phyloP scores from a whole-genome alignment of 2,329 filamentous ascomycete genomes.

The Alternaria ventricosa region DNA sequence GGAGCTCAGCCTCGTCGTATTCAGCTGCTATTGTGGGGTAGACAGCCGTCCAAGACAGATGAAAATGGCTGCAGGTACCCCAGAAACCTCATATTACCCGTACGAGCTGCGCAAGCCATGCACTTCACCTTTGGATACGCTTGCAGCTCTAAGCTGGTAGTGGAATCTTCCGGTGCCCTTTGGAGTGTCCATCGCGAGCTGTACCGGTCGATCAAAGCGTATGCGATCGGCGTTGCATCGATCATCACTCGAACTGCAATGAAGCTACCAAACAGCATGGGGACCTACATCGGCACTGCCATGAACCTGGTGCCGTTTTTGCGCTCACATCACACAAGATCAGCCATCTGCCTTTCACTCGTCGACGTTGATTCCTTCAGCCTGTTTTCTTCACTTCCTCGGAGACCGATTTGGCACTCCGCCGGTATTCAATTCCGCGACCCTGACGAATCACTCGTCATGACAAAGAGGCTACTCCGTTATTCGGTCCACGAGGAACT shows the following conservation, averaged over 20 bases:
- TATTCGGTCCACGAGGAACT: not conserved
- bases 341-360: not conserved
- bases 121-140: not conserved
- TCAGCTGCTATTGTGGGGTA: constrained; percentile 22
- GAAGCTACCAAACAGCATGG: not conserved
- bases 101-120: constrained; percentile 21
- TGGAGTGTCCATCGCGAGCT: not conserved
- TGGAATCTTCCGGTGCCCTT: not conserved
- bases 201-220: not conserved
- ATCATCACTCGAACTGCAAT: not conserved
- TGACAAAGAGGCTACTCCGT: not conserved
- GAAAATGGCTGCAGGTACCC: constrained; percentile 1
- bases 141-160: not conserved
- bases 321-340: not conserved
- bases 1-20: constrained; percentile 7
- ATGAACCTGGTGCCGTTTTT: not conserved
- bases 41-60: constrained; percentile 17
- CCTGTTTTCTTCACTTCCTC: not conserved
- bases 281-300: not conserved
- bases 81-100: constrained; percentile 32
- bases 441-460: not conserved
- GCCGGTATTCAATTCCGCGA: not conserved
- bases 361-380: not conserved
- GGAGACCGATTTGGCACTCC: not conserved
- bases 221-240: constrained; percentile 16